Conservation (phyloP, 306 rosid species). For the Cucurbita moschata region DNA sequence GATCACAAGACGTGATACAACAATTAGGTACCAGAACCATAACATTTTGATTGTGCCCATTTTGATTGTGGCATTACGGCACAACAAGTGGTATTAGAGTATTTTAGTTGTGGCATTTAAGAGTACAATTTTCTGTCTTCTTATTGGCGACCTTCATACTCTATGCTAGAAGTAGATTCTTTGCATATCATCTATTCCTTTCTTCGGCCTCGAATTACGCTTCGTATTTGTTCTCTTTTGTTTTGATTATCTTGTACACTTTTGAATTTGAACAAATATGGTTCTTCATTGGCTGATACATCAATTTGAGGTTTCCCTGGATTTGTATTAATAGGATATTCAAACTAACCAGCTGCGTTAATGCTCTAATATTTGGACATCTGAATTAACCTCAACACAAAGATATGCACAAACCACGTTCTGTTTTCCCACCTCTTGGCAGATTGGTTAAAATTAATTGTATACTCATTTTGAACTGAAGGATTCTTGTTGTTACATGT, state of each 20-base stretch:
- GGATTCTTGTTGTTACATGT: conserved; percentile 23
- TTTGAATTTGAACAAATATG: background rate
- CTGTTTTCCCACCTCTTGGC: background rate
- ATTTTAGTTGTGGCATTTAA: no score
- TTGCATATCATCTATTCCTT: background rate
- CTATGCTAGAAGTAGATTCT: background rate
- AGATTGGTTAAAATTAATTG: background rate
- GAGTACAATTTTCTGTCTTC: background rate
- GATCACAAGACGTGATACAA: no score
- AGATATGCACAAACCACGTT: background rate
- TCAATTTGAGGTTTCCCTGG: background rate
- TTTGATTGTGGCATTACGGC: no score
- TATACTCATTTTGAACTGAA: background rate
- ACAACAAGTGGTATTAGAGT: no score
- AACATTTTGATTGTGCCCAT: no score
- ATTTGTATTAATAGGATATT: background rate
- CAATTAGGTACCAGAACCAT: no score
- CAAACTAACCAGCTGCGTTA: background rate
- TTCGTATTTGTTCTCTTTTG: background rate
- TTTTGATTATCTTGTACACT: background rate
- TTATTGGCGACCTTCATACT: background rate
- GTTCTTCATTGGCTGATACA: background rate
- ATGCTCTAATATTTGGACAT: background rate
- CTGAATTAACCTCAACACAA: background rate
- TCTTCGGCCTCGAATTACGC: background rate